Conservation (phyloP, 495 filamentous ascomycete species). For the Daldinia concentrica region DNA sequence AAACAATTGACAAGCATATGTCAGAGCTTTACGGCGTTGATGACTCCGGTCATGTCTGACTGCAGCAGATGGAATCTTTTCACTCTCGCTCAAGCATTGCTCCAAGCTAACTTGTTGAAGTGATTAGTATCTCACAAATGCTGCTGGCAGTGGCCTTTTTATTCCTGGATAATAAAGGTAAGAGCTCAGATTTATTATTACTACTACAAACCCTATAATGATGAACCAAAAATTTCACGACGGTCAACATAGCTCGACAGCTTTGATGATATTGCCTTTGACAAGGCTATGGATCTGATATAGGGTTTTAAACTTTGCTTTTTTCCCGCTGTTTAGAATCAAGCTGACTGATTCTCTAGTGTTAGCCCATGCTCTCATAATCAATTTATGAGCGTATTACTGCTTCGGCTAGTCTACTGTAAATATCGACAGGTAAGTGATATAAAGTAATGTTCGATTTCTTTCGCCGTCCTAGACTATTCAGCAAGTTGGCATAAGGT, state of each 20-base stretch:
- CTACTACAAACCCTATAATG: conserved; percentile 46
- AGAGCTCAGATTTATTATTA: conserved; percentile 3
- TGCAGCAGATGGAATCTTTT: conserved; percentile 42
- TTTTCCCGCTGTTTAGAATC: background rate
- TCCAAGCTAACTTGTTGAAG: conserved; percentile 40
- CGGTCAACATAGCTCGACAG: conserved; percentile 91
- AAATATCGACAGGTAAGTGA: background rate
- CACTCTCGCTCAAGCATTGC: background rate
- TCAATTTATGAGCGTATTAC: background rate
- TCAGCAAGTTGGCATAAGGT: too few relatives aligned
- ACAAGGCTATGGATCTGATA: conserved; percentile 80
- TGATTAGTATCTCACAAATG: conserved; percentile 10
- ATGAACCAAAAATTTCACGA: conserved; percentile 93
- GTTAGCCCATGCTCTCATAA: background rate
- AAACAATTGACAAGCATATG: conserved; percentile 86
- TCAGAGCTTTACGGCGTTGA: conserved; percentile 75
- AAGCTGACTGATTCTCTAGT: conserved; percentile 24
- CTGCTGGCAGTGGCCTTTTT: background rate
- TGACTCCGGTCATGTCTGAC: conserved; percentile 63
- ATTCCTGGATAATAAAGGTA: conserved; percentile 21
- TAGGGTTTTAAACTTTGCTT: conserved; percentile 27
- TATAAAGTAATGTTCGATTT: background rate
- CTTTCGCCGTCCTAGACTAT: too few relatives aligned
- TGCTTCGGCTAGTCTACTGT: background rate
- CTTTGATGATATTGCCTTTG: conserved; percentile 93